Evolutionary conservation across 345 rosid genomes (phyloP).

Genomic region (Populus deltoides): DNA sequence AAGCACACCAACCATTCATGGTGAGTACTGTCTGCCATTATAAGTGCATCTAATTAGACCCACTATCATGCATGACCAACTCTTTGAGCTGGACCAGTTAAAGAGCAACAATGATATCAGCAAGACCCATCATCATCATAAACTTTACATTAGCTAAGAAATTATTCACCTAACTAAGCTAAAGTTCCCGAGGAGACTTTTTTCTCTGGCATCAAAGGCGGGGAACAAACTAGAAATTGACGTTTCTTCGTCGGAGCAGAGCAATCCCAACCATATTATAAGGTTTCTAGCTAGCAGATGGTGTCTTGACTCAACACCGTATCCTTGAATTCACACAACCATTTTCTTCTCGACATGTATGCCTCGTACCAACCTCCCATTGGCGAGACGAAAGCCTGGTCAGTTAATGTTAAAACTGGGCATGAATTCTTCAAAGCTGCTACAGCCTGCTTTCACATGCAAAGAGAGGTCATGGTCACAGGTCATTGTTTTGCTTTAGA

Average conservation of each 20-base stretch:
- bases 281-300: too few relatives aligned
- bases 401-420: neutral
- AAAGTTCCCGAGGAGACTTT: neutral
- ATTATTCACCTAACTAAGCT: neutral
- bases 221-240: too few relatives aligned
- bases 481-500: slow-evolving; percentile 5
- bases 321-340: too few relatives aligned
- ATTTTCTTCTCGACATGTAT: too few relatives aligned
- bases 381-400: too few relatives aligned
- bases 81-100: slow-evolving; percentile 12
- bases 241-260: too few relatives aligned
- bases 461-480: slow-evolving; percentile 20
- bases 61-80: slow-evolving; percentile 16
- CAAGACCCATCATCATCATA: neutral
- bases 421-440: neutral
- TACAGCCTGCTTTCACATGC: slow-evolving; percentile 26
- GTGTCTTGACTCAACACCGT: too few relatives aligned
- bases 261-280: too few relatives aligned
- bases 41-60: slow-evolving; percentile 23
- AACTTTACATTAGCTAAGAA: neutral
- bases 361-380: too few relatives aligned
- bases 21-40: slow-evolving; percentile 38
- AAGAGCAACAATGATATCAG: neutral
- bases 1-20: slow-evolving; percentile 34
- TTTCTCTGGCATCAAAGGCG: too few relatives aligned